Conservation (phyloP, 2,329 filamentous ascomycete genomes). For the Zymoseptoria pseudotritici region DNA sequence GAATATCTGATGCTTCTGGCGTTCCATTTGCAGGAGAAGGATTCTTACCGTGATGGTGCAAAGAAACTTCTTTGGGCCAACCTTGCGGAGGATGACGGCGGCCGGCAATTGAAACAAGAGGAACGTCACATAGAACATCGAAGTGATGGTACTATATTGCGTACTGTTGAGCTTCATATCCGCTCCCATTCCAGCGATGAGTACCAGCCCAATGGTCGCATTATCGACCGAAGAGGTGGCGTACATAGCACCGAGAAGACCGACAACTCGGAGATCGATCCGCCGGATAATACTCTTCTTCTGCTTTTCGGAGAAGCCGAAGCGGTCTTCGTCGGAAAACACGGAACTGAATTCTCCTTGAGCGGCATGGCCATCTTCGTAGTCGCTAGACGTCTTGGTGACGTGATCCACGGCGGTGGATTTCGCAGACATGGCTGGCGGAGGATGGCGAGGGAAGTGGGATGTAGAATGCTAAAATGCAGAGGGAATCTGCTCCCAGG, state of each 20-base stretch:
- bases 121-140: conserved; percentile 34
- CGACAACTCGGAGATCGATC: conserved; percentile 6
- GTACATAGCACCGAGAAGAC: conserved; percentile 5
- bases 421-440: neutral
- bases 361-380: neutral
- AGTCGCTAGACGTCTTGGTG: neutral
- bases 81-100: conserved; percentile 25
- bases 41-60: conserved; percentile 3
- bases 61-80: conserved; percentile 22
- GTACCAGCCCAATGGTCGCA: conserved; percentile 22
- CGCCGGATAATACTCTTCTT: conserved; percentile 5
- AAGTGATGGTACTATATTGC: conserved; percentile 29
- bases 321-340: neutral
- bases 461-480: neutral
- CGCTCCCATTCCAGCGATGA: conserved; percentile 18
- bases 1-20: neutral
- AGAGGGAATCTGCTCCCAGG: neutral
- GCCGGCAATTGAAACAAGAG: conserved; percentile 30
- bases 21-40: neutral
- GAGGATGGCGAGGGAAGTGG: neutral
- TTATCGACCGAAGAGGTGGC: conserved; percentile 4
- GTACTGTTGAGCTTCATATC: conserved; percentile 11
- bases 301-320: neutral
- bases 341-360: neutral
- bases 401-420: neutral